Evolutionary conservation across 1,284 basidiomycete species (phyloP).

Genomic region (Leccinum fuscescens): DNA sequence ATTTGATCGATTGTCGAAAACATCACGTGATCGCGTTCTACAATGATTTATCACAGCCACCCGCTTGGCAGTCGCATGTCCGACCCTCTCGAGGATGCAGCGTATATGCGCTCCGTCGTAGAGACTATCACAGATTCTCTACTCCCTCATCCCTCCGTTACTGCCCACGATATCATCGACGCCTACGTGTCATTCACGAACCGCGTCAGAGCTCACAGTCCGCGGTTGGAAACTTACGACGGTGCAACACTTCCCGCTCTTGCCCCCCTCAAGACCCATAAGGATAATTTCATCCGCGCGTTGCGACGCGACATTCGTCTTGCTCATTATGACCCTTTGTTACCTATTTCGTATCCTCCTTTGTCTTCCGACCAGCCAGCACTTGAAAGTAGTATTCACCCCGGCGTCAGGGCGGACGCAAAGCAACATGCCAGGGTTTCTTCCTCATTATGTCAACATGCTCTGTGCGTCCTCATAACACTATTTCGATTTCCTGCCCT

Average conservation of each 20-base stretch:
- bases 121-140: conserved; percentile 47
- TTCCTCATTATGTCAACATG: conserved; percentile 46
- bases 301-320: conserved; percentile 49
- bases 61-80: neutral
- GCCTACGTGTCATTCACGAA: conserved; percentile 52
- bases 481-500: conserved; percentile 46
- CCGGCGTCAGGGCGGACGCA: conserved; percentile 34
- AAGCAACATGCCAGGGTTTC: conserved; percentile 41
- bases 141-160: conserved; percentile 35
- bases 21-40: neutral
- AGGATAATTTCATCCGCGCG: conserved; percentile 36
- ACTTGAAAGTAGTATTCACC: neutral
- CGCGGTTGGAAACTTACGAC: conserved; percentile 23
- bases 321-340: conserved; percentile 40
- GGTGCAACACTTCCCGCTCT: conserved; percentile 33
- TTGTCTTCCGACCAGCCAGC: conserved; percentile 13
- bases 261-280: conserved; percentile 28
- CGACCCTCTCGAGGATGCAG: conserved; percentile 20
- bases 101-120: conserved; percentile 43
- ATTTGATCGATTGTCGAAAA: too few species aligned
- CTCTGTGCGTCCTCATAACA: conserved; percentile 47
- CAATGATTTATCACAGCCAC: neutral
- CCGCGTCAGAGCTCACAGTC: conserved; percentile 40
- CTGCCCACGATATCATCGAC: conserved; percentile 52
- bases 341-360: conserved; percentile 9